Evolutionary conservation across 176 grass and related monocot genomes (phyloP).

Genomic region (Metroxylon sagu): DNA sequence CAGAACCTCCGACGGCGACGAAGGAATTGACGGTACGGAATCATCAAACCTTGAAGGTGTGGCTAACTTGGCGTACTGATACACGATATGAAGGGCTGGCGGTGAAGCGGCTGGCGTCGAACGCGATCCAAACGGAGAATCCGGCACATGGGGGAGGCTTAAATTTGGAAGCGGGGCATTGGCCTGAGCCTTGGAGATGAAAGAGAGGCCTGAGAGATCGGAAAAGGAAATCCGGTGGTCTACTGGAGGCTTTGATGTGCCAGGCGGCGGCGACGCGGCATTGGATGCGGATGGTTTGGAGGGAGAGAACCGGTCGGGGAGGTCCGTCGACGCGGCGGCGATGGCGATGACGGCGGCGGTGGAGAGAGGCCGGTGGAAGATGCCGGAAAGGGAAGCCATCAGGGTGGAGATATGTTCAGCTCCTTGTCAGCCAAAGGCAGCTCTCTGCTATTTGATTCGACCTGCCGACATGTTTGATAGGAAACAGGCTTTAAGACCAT

Average conservation of each 20-base stretch:
- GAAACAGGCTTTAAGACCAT: too few relatives aligned
- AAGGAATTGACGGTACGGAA: conserved; percentile 18
- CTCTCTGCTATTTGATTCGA: too few relatives aligned
- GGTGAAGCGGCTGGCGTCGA: conserved; percentile 32
- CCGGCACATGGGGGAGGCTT: background rate
- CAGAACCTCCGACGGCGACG: conserved; percentile 38
- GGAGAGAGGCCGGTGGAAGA: conserved; percentile 65
- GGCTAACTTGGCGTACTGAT: conserved; percentile 58
- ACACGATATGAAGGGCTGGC: conserved; percentile 43
- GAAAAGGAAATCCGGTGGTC: background rate
- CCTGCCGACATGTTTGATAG: too few relatives aligned
- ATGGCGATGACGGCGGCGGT: conserved; percentile 58
- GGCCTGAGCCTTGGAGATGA: background rate
- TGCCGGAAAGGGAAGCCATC: conserved; percentile 62
- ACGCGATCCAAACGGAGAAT: background rate
- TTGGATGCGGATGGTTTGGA: conserved; percentile 14
- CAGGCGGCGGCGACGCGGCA: background rate
- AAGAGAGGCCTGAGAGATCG: conserved; percentile 9
- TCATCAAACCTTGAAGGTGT: conserved; percentile 11
- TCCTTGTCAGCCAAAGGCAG: too few relatives aligned
- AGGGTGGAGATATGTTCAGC: too few relatives aligned
- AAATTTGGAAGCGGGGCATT: background rate
- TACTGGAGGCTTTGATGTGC: background rate
- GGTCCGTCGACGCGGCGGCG: conserved; percentile 34
- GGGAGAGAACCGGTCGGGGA: conserved; percentile 36